Evolutionary conservation across 2,329 filamentous ascomycete genomes (phyloP).

Genomic region (Monascus ruber): DNA sequence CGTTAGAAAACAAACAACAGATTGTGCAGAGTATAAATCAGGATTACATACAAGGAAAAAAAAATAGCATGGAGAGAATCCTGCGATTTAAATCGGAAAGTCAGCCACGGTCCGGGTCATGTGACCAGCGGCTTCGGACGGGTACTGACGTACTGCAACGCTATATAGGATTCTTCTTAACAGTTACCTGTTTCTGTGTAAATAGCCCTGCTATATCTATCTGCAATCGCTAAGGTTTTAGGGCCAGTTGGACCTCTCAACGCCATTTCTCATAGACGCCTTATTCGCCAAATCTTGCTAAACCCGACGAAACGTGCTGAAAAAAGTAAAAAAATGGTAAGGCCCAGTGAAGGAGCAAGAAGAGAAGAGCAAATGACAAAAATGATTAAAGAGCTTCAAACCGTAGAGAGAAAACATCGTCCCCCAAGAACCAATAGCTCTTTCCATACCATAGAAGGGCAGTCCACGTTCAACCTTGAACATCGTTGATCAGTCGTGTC

Average conservation of each 20-base stretch:
- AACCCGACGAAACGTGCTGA: not conserved
- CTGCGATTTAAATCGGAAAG: no score
- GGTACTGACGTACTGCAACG: no score
- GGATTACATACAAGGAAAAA: conserved; percentile 8
- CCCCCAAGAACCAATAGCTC: no score
- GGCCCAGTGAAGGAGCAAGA: no score
- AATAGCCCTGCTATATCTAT: not conserved
- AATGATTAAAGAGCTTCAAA: not conserved
- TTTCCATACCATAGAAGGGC: no score
- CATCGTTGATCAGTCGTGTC: conserved; percentile 57
- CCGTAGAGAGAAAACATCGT: conserved; percentile 6
- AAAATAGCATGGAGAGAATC: conserved; percentile 8
- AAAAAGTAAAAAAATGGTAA: no score
- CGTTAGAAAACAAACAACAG: conserved; percentile 1
- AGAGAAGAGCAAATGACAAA: not conserved
- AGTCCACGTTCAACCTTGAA: conserved; percentile 17
- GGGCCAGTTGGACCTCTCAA: not conserved
- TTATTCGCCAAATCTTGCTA: not conserved
- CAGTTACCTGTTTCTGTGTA: no score
- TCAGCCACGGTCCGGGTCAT: no score
- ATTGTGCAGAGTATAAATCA: conserved; percentile 1
- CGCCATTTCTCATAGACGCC: not conserved
- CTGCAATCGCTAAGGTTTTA: not conserved
- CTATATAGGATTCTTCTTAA: no score
- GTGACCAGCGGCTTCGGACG: no score